phyloP scores from a whole-genome alignment of 1,284 basidiomycete genomes.

The Thecaphora thlaspeos region DNA sequence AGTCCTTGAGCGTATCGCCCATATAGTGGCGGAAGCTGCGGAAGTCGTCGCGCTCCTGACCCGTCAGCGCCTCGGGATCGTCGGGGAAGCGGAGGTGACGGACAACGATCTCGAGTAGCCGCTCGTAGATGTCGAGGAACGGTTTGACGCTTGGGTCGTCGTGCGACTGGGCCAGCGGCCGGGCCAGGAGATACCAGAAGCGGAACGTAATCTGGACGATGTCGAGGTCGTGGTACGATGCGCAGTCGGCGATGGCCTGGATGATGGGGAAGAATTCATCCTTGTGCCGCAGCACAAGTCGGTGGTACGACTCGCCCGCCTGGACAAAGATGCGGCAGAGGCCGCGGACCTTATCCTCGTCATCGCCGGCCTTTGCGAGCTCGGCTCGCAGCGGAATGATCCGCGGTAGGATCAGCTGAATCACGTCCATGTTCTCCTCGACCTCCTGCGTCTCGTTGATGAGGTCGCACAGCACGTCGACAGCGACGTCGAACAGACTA shows the following conservation, averaged over 20 bases:
- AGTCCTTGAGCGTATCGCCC: conserved; percentile 99
- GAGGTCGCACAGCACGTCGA: conserved; percentile 87
- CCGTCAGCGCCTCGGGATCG: conserved; percentile 67
- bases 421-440: conserved; percentile 85
- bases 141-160: conserved; percentile 56
- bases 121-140: conserved; percentile 77
- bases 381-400: conserved; percentile 40
- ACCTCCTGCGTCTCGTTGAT: conserved; percentile 98
- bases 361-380: conserved; percentile 59
- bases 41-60: conserved; percentile 90
- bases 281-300: conserved; percentile 83
- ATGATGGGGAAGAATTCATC: conserved; percentile 90
- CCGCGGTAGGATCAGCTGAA: conserved; percentile 77
- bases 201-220: conserved; percentile 97
- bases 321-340: conserved; percentile 89
- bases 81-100: conserved; percentile 87
- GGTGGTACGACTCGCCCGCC: conserved; percentile 91
- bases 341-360: conserved; percentile 84
- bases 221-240: conserved; percentile 88
- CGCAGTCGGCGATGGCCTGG: conserved; percentile 89
- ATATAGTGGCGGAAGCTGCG: conserved; percentile 93
- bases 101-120: conserved; percentile 83
- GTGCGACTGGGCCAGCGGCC: conserved; percentile 62
- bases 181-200: conserved; percentile 81
- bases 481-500: conserved; percentile 84